Evolutionary conservation across 345 rosid species (phyloP).

Genomic region (Noccaea bulbosa): DNA sequence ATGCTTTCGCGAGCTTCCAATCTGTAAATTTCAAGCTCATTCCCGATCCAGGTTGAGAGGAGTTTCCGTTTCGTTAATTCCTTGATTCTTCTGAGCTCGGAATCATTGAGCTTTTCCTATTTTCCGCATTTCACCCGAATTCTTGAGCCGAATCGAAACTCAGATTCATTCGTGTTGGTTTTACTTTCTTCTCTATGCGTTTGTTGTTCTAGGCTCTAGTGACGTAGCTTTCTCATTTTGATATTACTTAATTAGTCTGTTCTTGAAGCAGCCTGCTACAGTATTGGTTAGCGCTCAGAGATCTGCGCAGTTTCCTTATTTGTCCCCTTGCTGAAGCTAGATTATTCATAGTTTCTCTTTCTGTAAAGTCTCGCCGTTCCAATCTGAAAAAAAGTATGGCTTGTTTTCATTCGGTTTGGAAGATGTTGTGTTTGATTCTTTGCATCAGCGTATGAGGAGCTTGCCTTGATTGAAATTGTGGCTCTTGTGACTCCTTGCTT

Average conservation of each 20-base stretch:
- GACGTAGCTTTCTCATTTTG: not conserved
- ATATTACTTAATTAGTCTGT: not conserved
- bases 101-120: slow-evolving; percentile 7
- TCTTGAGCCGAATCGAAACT: not conserved
- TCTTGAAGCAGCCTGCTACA: not conserved
- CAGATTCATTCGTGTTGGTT: slow-evolving; percentile 28
- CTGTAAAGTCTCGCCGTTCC: not conserved
- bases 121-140: slow-evolving; percentile 24
- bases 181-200: slow-evolving; percentile 16
- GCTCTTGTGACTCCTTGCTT: slow-evolving; percentile 11
- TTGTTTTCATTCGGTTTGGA: slow-evolving; percentile 7
- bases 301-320: not conserved
- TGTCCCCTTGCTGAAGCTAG: not conserved
- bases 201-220: not conserved
- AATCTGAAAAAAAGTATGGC: not conserved
- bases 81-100: slow-evolving; percentile 8
- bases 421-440: slow-evolving; percentile 1
- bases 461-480: slow-evolving; percentile 13
- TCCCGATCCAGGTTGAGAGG: slow-evolving; percentile 19
- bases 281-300: not conserved
- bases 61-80: not conserved
- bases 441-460: slow-evolving; percentile 15
- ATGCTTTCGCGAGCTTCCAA: slow-evolving; percentile 15
- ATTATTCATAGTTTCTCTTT: not conserved
- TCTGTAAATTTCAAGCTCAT: slow-evolving; percentile 33